Base-by-base conservation (phyloP, 2,329 filamentous ascomycete species). In the Aschersonia sp. region DNA sequence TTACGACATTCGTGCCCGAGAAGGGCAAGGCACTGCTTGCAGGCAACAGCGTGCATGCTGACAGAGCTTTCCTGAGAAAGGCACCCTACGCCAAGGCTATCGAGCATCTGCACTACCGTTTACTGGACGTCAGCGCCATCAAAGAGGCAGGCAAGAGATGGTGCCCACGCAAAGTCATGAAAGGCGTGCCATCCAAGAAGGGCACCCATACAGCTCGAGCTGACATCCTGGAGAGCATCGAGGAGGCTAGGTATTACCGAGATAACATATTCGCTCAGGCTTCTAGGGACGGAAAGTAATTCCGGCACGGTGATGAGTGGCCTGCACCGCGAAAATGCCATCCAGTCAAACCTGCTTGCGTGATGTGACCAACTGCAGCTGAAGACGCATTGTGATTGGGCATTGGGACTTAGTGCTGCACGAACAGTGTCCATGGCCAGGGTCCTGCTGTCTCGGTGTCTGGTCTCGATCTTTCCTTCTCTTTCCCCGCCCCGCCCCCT, bases 151-250 rank as follows among this genome's bases (percentile, higher is more conserved):
- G 82, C 20, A 77, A 80, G 53, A 75, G 91, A 44, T 98, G 92
- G 91, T 82, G 80, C 43, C 54, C 61, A 32, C 58, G 55, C 47
- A 53, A 55, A 42, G 50, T 67, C 31, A 59, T 85, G 51, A 68
- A 70, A 48, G 69, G 71, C 43, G 80, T 77, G 31, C 89, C 91
- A 9, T 65, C 60, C 52, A 97, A 97, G 71, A 77, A 76, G 60
- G 79, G 77, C 40, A 69, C 81, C 46, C 92, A 98, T 68, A 79
- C 91, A 64, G 92, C 92, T 0, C 80, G 77, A 56, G 80, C 87
- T 48, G 92, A 98, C 64, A 95, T 98, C 50, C 65, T 96, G 51
- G 92, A 98, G 70, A 97, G 91, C 65, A 96, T 98, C 52, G 82
- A 77, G 48, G 92, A 98, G 70, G 91, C 91, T 48, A 79, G 71